Conservation (phyloP, 129 eudicot species). For the Lactuca saligna region DNA sequence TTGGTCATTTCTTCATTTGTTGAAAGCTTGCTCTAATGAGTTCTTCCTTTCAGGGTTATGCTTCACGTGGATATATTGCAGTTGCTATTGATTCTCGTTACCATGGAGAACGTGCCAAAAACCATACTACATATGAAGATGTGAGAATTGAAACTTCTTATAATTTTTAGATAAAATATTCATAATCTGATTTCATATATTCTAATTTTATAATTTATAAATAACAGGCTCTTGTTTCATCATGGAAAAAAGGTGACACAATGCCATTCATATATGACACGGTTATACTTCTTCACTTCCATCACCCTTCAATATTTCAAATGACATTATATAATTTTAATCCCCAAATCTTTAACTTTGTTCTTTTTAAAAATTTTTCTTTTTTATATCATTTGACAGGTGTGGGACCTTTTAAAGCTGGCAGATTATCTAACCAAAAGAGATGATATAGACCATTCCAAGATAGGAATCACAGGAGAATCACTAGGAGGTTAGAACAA, state of each 20-base stretch:
- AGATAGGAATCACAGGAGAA: constrained; percentile 95
- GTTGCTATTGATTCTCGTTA: constrained; percentile 93
- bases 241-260: constrained; percentile 93
- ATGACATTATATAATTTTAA: neutral
- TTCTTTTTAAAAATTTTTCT: neutral
- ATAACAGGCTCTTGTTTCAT: constrained; percentile 80
- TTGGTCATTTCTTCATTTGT: neutral
- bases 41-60: constrained; percentile 66
- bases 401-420: constrained; percentile 90
- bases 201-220: constrained; percentile 9
- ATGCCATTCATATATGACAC: constrained; percentile 99
- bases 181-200: constrained; percentile 16
- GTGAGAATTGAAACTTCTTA: constrained; percentile 37
- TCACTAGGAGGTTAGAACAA: constrained; percentile 85
- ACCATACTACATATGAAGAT: constrained; percentile 70
- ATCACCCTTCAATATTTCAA: constrained; percentile 1
- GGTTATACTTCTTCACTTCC: constrained; percentile 33
- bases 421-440: constrained; percentile 81
- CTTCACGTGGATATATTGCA: constrained; percentile 88
- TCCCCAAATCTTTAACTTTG: neutral
- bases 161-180: neutral
- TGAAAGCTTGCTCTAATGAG: neutral
- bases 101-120: constrained; percentile 97
- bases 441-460: constrained; percentile 74
- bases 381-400: constrained; percentile 40